Conservation (phyloP, 2,329 filamentous ascomycete species). For the Macrophomina phaseolina region DNA sequence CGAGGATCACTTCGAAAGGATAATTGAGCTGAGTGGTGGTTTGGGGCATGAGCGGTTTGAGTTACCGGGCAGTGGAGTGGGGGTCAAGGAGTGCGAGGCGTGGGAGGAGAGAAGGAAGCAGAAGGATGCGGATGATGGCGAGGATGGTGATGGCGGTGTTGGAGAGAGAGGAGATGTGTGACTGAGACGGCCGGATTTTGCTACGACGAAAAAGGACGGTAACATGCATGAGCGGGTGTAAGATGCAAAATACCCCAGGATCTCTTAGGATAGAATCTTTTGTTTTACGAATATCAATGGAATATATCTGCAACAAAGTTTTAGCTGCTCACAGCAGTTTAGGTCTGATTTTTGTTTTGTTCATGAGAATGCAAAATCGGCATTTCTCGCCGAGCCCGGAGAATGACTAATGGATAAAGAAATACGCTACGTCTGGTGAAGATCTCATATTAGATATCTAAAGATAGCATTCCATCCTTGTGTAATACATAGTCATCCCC, state of each 20-base stretch:
- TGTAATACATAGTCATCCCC: too few relatives aligned
- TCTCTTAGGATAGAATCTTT: neutral
- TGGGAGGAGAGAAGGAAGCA: neutral
- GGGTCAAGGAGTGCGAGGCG: neutral
- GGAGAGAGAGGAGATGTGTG: neutral
- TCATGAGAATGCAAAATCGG: too few relatives aligned
- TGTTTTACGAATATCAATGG: too few relatives aligned
- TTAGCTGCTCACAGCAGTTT: too few relatives aligned
- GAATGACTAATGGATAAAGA: too few relatives aligned
- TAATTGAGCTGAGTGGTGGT: neutral
- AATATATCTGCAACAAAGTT: too few relatives aligned
- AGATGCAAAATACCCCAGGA: neutral
- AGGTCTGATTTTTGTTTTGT: too few relatives aligned
- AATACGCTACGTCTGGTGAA: too few relatives aligned
- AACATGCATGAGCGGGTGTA: too few relatives aligned
- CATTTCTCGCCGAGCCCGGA: too few relatives aligned
- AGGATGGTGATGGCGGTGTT: neutral
- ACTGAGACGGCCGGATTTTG: neutral
- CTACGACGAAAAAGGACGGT: neutral
- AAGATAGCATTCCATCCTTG: too few relatives aligned
- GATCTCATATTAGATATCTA: too few relatives aligned
- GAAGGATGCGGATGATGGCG: neutral
- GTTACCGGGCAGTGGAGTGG: neutral
- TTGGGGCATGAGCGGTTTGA: neutral
- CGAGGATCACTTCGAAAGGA: conserved; percentile 10